These are phyloP conservation scores for Scleroderma bovista DNA, from an alignment of 768 basidiomycete genomes.

Conservation along the genomic window DNA sequence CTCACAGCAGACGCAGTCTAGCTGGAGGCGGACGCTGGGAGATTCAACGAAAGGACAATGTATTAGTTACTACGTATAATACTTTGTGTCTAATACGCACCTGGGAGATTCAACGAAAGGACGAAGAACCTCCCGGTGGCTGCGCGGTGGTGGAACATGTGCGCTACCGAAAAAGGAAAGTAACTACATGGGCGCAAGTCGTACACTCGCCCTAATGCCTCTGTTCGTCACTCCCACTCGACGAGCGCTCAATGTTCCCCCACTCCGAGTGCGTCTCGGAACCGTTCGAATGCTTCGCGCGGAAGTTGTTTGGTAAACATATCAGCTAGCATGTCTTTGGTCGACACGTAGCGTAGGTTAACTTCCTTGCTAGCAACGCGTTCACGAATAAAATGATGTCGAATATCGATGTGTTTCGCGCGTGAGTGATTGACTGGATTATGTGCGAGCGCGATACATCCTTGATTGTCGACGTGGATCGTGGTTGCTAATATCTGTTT, in stretches of 20 bases:
- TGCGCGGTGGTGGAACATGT: not conserved
- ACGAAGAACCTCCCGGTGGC: not conserved
- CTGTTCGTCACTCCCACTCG: not conserved
- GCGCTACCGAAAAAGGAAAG: not conserved
- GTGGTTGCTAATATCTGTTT: not conserved
- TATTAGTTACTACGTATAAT: no score
- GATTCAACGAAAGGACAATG: no score
- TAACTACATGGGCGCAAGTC: not conserved
- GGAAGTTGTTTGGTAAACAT: conserved; percentile 12
- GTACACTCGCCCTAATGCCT: not conserved
- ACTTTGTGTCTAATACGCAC: no score
- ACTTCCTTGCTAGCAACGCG: conserved; percentile 8
- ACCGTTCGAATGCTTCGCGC: conserved; percentile 7
- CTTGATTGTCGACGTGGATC: not conserved
- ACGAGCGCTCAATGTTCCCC: not conserved
- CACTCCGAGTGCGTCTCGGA: not conserved
- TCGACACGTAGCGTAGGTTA: conserved; percentile 12
- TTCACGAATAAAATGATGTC: conserved; percentile 18
- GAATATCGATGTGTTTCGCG: conserved; percentile 4
- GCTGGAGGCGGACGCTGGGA: no score
- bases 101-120: not conserved
- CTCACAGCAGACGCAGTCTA: no score
- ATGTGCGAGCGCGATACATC: not conserved
- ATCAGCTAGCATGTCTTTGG: conserved; percentile 20
- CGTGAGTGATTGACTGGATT: not conserved